Evolutionary conservation across 108 stramenopile species (phyloP).

Genomic region (Fistulifera pelliculosa): DNA sequence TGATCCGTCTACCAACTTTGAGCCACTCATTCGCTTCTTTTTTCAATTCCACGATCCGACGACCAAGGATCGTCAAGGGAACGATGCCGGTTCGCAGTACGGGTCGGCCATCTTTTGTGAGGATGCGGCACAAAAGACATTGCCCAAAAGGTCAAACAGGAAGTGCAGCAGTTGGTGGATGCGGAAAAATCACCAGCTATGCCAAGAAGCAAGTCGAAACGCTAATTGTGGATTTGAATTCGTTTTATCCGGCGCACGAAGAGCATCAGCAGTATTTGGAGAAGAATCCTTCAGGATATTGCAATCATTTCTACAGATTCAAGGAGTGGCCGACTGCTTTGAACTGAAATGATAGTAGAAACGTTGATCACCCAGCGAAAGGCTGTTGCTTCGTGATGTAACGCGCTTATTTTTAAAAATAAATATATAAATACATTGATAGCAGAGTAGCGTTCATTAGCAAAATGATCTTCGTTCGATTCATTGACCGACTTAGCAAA

Average conservation of each 20-base stretch:
- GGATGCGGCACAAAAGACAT: conserved; percentile 47
- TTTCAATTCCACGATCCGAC: conserved; percentile 85
- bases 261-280: conserved; percentile 72
- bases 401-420: too few relatives aligned
- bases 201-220: conserved; percentile 27
- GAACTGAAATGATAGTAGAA: neutral
- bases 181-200: conserved; percentile 28
- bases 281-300: conserved; percentile 74
- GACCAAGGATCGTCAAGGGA: conserved; percentile 81
- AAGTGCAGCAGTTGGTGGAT: conserved; percentile 34
- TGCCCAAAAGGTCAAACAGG: conserved; percentile 46
- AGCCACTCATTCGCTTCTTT: conserved; percentile 74
- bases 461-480: too few relatives aligned
- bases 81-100: conserved; percentile 86
- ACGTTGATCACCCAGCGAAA: neutral
- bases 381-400: too few relatives aligned
- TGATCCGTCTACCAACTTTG: conserved; percentile 25
- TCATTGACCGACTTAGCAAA: too few relatives aligned
- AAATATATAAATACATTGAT: too few relatives aligned
- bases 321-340: conserved; percentile 34
- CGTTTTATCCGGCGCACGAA: conserved; percentile 57
- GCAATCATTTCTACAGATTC: conserved; percentile 67
- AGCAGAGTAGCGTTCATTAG: too few relatives aligned
- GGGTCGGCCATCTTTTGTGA: conserved; percentile 59
- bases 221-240: conserved; percentile 22